A percentile compares a stretch with the other conserved stretches of the same genome.
Evolutionary conservation across 192 early-diverging fungal genomes (phyloP).

Genomic region (Coemansia umbellata): DNA sequence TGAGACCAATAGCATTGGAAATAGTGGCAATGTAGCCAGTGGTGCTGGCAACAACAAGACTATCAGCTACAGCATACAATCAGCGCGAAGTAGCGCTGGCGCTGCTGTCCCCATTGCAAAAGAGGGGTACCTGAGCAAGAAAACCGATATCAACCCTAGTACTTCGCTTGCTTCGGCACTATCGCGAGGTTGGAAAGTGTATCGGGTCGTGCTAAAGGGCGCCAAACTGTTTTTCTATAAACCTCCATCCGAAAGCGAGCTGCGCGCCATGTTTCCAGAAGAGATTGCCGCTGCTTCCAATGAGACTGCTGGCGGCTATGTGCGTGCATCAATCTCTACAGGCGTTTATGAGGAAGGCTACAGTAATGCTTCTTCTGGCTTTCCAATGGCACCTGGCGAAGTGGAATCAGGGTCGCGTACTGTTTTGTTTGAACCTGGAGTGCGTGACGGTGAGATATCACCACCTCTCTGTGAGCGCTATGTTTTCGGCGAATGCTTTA

Average conservation of each 20-base stretch:
- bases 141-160: slow-evolving; percentile 64
- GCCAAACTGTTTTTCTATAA: slow-evolving; percentile 76
- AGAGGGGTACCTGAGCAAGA: slow-evolving; percentile 73
- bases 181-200: slow-evolving; percentile 73
- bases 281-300: slow-evolving; percentile 47
- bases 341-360: slow-evolving; percentile 18
- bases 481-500: slow-evolving; percentile 64
- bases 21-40: background rate
- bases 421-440: slow-evolving; percentile 58
- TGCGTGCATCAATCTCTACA: slow-evolving; percentile 32
- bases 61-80: slow-evolving; percentile 6
- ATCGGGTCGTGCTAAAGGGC: slow-evolving; percentile 66
- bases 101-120: slow-evolving; percentile 24
- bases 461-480: slow-evolving; percentile 56
- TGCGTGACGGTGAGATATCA: slow-evolving; percentile 51
- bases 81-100: slow-evolving; percentile 40
- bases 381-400: slow-evolving; percentile 55
- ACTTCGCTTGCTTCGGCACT: slow-evolving; percentile 55
- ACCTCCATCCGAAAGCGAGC: slow-evolving; percentile 54
- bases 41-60: background rate
- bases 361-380: slow-evolving; percentile 15
- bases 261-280: slow-evolving; percentile 54
- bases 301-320: slow-evolving; percentile 47
- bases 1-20: background rate
- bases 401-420: slow-evolving; percentile 56